Base-by-base conservation (phyloP, 2,329 filamentous ascomycete genomes). In the Fusarium nygamai region DNA sequence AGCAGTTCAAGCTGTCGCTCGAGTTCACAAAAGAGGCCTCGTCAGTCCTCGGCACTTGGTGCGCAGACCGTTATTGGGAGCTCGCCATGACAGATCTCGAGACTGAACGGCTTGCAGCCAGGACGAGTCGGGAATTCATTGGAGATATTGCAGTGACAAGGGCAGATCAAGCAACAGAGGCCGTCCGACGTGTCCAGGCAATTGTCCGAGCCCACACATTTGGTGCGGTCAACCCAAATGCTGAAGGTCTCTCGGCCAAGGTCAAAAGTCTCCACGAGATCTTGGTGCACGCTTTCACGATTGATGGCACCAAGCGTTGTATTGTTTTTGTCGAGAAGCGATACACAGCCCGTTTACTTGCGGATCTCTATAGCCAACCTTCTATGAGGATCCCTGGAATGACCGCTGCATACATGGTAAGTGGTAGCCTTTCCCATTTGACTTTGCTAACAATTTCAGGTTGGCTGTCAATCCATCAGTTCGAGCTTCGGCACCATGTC, bases 241-340 rank as follows among this genome's bases (percentile, higher is more conserved):
- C 70, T 1, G 69, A 77, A 4, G 78, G 86, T 6, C 78, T 97
- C 19, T 97, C 95, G 33, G 85, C 90, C 22, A 99, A 98, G 81
- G 91, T 96, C 2, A 81, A 88, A 8, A 76, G 87, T 10, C 87
- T 98, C 1, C 80, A 90, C 29, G 79, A 85, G 5, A 89, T 91
- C 63, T 85, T 98, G 2, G 80, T 82, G 7, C 81, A 89, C 13
- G 88, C 92, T 57, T 98, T 95, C 77, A 86, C 90, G 12, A 85
- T 88, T 34, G 91, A 92, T 24, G 41, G 62, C 10, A 74, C 76
- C 5, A 76, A 71, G n/a, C 75, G 81, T 5, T 97, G 94, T 78
- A 97, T 99, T 63, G 89, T 98, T 1, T 98, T 99, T 81, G 94
- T 97, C 0, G 88, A 94, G 69, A 88, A 92, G 79, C 88, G 95